Evolutionary conservation across 306 rosid genomes (phyloP), one percentile per base, ranked within the genome.

Genomic region (Canavalia gladiata): DNA sequence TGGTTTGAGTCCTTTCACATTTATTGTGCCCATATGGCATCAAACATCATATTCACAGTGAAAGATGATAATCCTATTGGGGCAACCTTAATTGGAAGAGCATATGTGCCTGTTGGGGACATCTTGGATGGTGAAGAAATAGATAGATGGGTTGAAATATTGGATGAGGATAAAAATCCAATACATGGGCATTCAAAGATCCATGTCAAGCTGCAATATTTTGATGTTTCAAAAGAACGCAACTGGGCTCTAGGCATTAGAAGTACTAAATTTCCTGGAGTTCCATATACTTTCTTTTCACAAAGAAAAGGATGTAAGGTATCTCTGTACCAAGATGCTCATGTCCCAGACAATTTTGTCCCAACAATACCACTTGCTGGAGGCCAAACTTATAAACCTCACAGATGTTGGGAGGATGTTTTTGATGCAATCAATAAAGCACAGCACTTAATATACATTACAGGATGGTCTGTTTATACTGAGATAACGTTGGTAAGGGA

Each of bases 381-480:
- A 54, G 92, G 88, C 51, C 87, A 83, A 18, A 34, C 28, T 64
- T 87, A 87, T 58, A 78, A 89, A 74, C 84, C 92, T 74, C 86
- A 88, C 31, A 70, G 92, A 80, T 91, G 95, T 58, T 91, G 95
- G 95, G 95, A 91, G 64, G 92, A 91, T 75, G 11, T 89, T 52
- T 91, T 91, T 42, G 95, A 91, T 65, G 92, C 92, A 12, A 86
- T 89, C 64, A 81, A 64, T 11, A 89, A 91, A 5, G 95, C 95
- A 28, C 83, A 79, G 45, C 89, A 91, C 77, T 8, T 91, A 2
- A 89, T 91, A 12, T 91, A 89, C 84, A 89, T 91, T 29, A 83
- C 95, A 1, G 95, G 95, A 1, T 91, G 95, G 91, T 91, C 92
- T 72, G 95, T 91, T 56, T 91, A 89, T 69, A 84, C 95, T 8